phyloP scores from a whole-genome alignment of 2,329 filamentous ascomycete species.

The Clonostachys byssicola region DNA sequence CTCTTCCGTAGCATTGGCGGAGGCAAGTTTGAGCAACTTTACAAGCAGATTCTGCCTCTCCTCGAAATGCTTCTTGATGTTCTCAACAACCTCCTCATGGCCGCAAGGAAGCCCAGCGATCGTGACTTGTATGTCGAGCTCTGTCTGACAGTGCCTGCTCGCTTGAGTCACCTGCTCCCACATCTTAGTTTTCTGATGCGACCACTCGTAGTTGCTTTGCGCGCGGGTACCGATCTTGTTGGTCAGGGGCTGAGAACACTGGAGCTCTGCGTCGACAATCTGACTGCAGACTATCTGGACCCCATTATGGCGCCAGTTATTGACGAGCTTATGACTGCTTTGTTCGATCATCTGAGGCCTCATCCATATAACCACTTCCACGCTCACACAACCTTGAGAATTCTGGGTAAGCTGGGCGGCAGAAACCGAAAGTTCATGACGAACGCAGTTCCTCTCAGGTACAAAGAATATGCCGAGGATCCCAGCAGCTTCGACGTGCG shows the following conservation, averaged over 20 bases:
- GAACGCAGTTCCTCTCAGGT: conserved; percentile 78
- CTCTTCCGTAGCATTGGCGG: conserved; percentile 96
- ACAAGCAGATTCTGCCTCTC: conserved; percentile 94
- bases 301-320: conserved; percentile 99
- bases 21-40: conserved; percentile 94
- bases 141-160: conserved; percentile 90
- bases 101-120: conserved; percentile 84
- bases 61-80: conserved; percentile 97
- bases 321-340: conserved; percentile 94
- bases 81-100: conserved; percentile 88
- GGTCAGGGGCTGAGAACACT: conserved; percentile 90
- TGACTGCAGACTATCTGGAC: conserved; percentile 95
- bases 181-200: conserved; percentile 97
- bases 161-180: conserved; percentile 89
- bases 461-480: conserved; percentile 84
- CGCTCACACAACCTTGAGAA: conserved; percentile 95
- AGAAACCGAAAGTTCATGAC: conserved; percentile 95
- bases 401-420: conserved; percentile 92
- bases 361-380: conserved; percentile 97
- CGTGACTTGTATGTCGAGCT: conserved; percentile 96
- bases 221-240: conserved; percentile 88
- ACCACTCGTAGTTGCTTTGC: conserved; percentile 89
- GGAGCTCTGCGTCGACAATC: conserved; percentile 95
- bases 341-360: conserved; percentile 93
- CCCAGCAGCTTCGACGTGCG: conserved; percentile 82